Evolutionary conservation across 441 rosid species (phyloP), one percentile per base, ranked within the genome.

Genomic region (Euphorbia celastroides): DNA sequence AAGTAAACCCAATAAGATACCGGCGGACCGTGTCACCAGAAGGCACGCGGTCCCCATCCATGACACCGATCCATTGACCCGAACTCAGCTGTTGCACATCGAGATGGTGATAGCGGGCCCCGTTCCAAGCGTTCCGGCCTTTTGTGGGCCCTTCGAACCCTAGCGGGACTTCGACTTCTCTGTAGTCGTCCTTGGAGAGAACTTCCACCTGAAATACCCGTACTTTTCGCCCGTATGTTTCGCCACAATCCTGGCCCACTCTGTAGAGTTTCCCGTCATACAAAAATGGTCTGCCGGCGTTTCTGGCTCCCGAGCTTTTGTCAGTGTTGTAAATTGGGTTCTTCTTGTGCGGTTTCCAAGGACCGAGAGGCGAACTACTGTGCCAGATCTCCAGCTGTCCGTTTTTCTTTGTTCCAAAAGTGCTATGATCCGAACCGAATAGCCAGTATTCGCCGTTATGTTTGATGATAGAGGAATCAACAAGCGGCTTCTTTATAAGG

Each of bases 321-420:
- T 82, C 65, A 5, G 77, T 74, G 48, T 89, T 92, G 66, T 94
- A 83, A 52, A 94, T 70, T 32, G 98, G 99, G 69, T 92, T 92
- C 77, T 81, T 85, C 82, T 83, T 89, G 85, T 94, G 97, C 28
- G 88, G 91, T 77, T 77, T 86, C 96, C 96, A 94, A 16, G 97
- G 94, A 44, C 99, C 99, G 48, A 94, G 80, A 28, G 97, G 99
- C 5, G 94, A 83, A 81, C 54, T 80, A 38, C 94, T 81, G 38
- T 88, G 82, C 99, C 97, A 94, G 61, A 94, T 87, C 64, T 89
- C 99, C 22, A 92, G 80, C 51, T 83, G 92, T 25, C 98, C 97
- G 34, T 94, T 94, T 80, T 78, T 88, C 75, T 76, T 84, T 27
- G 80, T 56, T 54, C 91, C 89, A 34, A 88, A 83, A 54, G 81